Conservation (phyloP, 2,329 filamentous ascomycete species). For the Neonectria magnoliae region DNA sequence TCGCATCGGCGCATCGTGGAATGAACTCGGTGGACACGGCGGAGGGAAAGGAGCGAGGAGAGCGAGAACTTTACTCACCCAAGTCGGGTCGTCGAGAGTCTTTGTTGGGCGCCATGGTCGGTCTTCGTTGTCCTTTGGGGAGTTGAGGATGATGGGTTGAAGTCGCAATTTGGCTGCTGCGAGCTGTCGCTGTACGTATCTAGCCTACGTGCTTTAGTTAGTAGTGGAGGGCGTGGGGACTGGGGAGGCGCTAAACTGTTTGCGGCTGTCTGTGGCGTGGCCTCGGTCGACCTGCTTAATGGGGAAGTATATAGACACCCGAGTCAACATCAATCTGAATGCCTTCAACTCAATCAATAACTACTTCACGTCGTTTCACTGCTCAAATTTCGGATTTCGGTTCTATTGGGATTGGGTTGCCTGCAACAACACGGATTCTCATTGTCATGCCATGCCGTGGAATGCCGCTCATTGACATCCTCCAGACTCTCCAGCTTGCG, state of each 20-base stretch:
- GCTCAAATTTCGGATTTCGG: not conserved
- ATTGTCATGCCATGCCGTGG: not conserved
- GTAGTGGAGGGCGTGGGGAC: slow-evolving; percentile 17
- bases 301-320: slow-evolving; percentile 15
- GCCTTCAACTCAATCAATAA: too few relatives aligned
- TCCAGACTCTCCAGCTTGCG: not conserved
- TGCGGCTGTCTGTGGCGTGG: slow-evolving; percentile 26
- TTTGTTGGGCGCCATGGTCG: slow-evolving; percentile 53
- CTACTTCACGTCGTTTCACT: not conserved
- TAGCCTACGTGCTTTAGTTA: too few relatives aligned
- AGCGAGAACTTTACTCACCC: slow-evolving; percentile 45
- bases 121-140: slow-evolving; percentile 21
- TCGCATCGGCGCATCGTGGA: not conserved
- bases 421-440: too few relatives aligned
- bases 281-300: slow-evolving; percentile 26
- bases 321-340: not conserved
- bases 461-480: not conserved
- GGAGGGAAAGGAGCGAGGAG: too few relatives aligned
- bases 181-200: slow-evolving; percentile 22
- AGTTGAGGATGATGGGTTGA: slow-evolving; percentile 17
- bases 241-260: slow-evolving; percentile 29
- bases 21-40: not conserved
- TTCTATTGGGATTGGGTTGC: not conserved
- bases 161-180: slow-evolving; percentile 37
- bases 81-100: slow-evolving; percentile 58